A percentile compares a stretch with the other conserved stretches of the same genome.
These are phyloP conservation scores for Diaporthe eres DNA, from an alignment of 2,329 filamentous ascomycete species.

Conservation along the genomic window DNA sequence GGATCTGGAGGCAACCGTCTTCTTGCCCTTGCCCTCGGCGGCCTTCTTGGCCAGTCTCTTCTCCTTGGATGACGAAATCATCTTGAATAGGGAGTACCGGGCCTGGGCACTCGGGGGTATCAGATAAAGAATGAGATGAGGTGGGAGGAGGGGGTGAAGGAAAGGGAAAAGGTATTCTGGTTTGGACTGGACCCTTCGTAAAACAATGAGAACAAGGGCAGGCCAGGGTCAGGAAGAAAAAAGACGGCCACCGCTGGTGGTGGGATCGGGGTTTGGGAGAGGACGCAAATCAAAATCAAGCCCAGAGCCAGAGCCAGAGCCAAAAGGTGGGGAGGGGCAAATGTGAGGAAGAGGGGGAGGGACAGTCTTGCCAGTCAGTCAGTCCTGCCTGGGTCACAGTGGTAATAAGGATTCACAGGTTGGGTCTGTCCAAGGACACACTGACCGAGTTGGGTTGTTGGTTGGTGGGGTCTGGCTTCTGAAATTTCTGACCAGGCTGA, in stretches of 20 bases:
- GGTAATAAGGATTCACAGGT: slow-evolving; percentile 7
- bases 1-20: slow-evolving; percentile 76
- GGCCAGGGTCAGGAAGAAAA: slow-evolving; percentile 25
- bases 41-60: slow-evolving; percentile 81
- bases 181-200: slow-evolving; percentile 33
- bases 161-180: slow-evolving; percentile 1
- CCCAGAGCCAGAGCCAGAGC: neutral
- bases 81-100: slow-evolving; percentile 55
- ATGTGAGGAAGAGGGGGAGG: slow-evolving; percentile 20
- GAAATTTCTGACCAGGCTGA: slow-evolving; percentile 40
- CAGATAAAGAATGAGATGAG: neutral
- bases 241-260: slow-evolving; percentile 12
- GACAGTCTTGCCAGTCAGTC: neutral
- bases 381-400: neutral
- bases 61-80: slow-evolving; percentile 79
- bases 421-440: slow-evolving; percentile 1
- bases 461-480: slow-evolving; percentile 36
- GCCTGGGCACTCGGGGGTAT: slow-evolving; percentile 19
- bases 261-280: slow-evolving; percentile 27
- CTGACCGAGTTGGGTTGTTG: neutral
- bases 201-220: slow-evolving; percentile 23
- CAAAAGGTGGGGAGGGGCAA: slow-evolving; percentile 22
- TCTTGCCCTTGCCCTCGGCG: slow-evolving; percentile 82
- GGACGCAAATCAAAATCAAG: slow-evolving; percentile 28
- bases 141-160: neutral